Conservation (phyloP, 192 early-diverging fungal genomes). For the Piromyces finnis region DNA sequence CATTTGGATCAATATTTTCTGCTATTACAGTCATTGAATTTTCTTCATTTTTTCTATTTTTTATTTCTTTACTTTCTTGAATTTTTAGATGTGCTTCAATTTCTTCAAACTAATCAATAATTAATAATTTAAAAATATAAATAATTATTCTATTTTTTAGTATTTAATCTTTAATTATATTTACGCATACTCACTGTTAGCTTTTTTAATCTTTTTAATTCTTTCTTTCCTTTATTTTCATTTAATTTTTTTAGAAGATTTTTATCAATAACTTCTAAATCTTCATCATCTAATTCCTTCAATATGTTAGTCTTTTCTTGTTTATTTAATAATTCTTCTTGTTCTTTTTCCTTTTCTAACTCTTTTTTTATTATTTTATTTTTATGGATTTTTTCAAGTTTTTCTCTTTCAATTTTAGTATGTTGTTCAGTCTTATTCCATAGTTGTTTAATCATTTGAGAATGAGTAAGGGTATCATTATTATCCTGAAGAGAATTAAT, state of each 20-base stretch:
- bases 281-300: background rate
- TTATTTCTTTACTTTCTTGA: background rate
- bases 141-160: too few relatives aligned
- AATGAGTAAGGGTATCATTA: background rate
- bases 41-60: background rate
- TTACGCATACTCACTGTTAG: background rate
- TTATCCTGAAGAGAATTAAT: background rate
- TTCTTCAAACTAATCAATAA: background rate
- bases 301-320: background rate
- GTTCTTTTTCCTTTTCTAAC: background rate
- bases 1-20: background rate
- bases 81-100: background rate
- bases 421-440: background rate
- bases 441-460: background rate
- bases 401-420: background rate
- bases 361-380: background rate
- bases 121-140: too few relatives aligned
- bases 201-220: background rate
- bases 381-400: background rate
- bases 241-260: background rate
- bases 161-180: too few relatives aligned
- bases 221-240: background rate
- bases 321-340: background rate
- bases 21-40: background rate
- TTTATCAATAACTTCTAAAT: background rate